Percentiles rank a stretch among this genome's conserved stretches.
These are phyloP conservation scores for Cicer arietinum DNA, from an alignment of 306 rosid genomes.

Conservation along the genomic window DNA sequence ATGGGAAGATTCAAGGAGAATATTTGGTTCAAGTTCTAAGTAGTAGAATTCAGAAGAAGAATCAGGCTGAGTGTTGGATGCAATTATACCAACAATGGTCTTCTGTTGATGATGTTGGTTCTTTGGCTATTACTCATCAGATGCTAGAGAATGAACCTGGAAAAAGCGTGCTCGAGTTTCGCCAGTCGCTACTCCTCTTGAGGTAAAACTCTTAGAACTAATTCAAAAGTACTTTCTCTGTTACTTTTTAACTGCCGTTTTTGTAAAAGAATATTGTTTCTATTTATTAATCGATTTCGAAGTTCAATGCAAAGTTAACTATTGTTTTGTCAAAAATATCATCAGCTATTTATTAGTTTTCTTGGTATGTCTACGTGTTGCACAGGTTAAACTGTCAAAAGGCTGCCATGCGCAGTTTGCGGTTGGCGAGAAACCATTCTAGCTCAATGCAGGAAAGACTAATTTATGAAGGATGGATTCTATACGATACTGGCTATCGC, in stretches of 20 bases:
- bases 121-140: slow-evolving; percentile 80
- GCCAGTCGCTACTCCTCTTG: slow-evolving; percentile 80
- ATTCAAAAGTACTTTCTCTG: neutral
- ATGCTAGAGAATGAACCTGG: slow-evolving; percentile 74
- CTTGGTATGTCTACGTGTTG: neutral
- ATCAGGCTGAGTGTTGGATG: slow-evolving; percentile 88
- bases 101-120: slow-evolving; percentile 79
- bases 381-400: slow-evolving; percentile 82
- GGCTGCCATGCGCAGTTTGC: slow-evolving; percentile 79
- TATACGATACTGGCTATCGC: slow-evolving; percentile 76
- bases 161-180: slow-evolving; percentile 71
- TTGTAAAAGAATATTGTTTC: no score
- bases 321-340: no score
- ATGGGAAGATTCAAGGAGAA: slow-evolving; percentile 63
- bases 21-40: slow-evolving; percentile 59
- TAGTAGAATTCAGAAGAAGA: slow-evolving; percentile 53
- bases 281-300: no score
- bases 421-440: slow-evolving; percentile 77
- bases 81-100: slow-evolving; percentile 83
- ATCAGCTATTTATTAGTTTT: no score
- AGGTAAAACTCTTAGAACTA: slow-evolving; percentile 53
- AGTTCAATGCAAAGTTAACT: no score
- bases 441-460: slow-evolving; percentile 73
- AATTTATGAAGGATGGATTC: slow-evolving; percentile 91
- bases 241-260: no score